Percentiles rank a stretch among this genome's conserved stretches.
These are phyloP conservation scores for Candolleomyces efflorescens DNA, from an alignment of 768 basidiomycete species.

Conservation along the genomic window DNA sequence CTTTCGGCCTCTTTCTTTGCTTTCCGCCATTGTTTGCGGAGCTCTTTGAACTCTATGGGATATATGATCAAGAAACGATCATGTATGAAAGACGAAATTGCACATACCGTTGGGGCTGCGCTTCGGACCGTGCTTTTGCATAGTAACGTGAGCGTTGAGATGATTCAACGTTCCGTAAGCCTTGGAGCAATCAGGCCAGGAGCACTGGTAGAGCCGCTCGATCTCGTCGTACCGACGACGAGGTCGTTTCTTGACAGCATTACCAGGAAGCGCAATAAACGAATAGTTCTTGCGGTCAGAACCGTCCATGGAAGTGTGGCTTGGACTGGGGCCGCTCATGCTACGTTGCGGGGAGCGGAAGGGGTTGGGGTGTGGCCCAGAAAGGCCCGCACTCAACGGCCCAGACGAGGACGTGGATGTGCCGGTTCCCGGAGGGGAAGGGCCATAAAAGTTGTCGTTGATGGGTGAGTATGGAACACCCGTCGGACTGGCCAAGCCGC, in stretches of 20 bases:
- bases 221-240: slow-evolving; percentile 91
- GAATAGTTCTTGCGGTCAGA: slow-evolving; percentile 70
- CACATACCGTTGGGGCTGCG: slow-evolving; percentile 81
- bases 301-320: slow-evolving; percentile 28
- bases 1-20: slow-evolving; percentile 73
- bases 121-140: slow-evolving; percentile 94
- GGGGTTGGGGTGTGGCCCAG: slow-evolving; percentile 22
- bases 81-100: slow-evolving; percentile 7
- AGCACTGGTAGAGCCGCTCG: slow-evolving; percentile 88
- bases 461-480: slow-evolving; percentile 43
- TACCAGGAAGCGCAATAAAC: slow-evolving; percentile 78
- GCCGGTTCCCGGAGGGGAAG: slow-evolving; percentile 59
- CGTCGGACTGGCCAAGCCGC: slow-evolving; percentile 30
- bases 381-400: slow-evolving; percentile 21
- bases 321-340: slow-evolving; percentile 18
- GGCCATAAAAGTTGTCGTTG: slow-evolving; percentile 49
- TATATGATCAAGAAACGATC: slow-evolving; percentile 14
- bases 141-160: slow-evolving; percentile 96
- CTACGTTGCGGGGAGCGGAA: slow-evolving; percentile 26
- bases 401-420: slow-evolving; percentile 52
- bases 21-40: slow-evolving; percentile 95
- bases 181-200: slow-evolving; percentile 74
- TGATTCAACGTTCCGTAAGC: slow-evolving; percentile 95
- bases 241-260: slow-evolving; percentile 80
- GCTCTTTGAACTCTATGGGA: slow-evolving; percentile 89